These are phyloP conservation scores for Ustilaginoidea virens DNA, from an alignment of 2,329 filamentous ascomycete genomes.

Conservation along the genomic window DNA sequence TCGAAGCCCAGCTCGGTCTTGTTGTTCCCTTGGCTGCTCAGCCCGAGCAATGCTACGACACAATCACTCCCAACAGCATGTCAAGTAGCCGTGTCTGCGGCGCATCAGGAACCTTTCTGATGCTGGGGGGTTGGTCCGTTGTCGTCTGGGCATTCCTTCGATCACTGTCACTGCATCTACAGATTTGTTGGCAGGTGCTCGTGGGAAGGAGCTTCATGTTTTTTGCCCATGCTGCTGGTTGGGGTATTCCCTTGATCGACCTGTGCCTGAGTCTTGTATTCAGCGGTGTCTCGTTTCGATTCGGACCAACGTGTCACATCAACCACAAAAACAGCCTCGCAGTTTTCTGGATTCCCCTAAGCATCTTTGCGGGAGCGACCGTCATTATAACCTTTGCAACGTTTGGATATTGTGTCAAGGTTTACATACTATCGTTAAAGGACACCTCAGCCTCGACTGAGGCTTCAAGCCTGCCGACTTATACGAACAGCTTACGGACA, in stretches of 20 bases:
- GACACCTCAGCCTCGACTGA: constrained; percentile 58
- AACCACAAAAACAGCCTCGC: constrained; percentile 74
- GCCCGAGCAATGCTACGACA: constrained; percentile 72
- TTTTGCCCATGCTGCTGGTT: constrained; percentile 63
- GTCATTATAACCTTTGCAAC: constrained; percentile 73
- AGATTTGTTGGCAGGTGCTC: constrained; percentile 94
- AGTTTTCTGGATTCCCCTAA: constrained; percentile 79
- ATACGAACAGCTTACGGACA: constrained; percentile 58
- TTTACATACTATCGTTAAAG: constrained; percentile 73
- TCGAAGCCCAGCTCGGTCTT: constrained; percentile 57
- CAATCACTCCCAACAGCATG: constrained; percentile 92
- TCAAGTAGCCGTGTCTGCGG: constrained; percentile 66
- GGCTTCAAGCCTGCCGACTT: constrained; percentile 53
- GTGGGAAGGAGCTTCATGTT: constrained; percentile 86
- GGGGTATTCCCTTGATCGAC: constrained; percentile 66
- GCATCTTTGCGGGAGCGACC: constrained; percentile 62
- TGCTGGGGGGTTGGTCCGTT: constrained; percentile 72
- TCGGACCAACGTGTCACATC: constrained; percentile 84
- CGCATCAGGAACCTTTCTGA: constrained; percentile 70
- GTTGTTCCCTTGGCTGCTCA: constrained; percentile 70
- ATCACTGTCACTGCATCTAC: constrained; percentile 81
- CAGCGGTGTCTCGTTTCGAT: constrained; percentile 88
- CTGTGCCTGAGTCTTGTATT: constrained; percentile 63
- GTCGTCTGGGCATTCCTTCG: constrained; percentile 87
- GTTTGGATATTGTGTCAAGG: constrained; percentile 84